These are phyloP conservation scores for Hygrophila difformis DNA, from an alignment of 257 asterid genomes.

Conservation along the genomic window DNA sequence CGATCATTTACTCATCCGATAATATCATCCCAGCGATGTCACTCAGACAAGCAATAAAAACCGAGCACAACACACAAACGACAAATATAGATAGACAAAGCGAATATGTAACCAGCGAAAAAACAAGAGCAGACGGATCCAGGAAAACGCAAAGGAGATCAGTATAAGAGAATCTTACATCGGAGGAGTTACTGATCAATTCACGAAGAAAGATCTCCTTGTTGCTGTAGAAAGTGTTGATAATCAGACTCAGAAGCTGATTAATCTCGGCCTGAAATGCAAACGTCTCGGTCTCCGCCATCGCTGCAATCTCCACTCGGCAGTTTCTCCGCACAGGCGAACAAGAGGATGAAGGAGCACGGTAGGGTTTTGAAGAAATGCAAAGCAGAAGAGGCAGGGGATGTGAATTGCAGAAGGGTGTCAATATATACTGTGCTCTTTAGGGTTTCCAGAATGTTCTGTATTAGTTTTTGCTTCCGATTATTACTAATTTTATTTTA, in stretches of 20 bases:
- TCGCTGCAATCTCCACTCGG: neutral
- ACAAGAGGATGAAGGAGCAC: too few relatives aligned
- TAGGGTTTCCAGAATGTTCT: neutral
- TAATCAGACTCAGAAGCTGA: constrained; percentile 38
- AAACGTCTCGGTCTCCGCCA: neutral
- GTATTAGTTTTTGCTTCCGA: too few relatives aligned
- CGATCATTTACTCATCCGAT: too few relatives aligned
- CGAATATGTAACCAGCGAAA: neutral
- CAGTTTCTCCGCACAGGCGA: too few relatives aligned
- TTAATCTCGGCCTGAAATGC: constrained; percentile 36
- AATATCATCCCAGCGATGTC: too few relatives aligned
- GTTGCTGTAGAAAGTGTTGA: constrained; percentile 25
- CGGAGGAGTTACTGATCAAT: constrained; percentile 30
- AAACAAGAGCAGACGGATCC: neutral
- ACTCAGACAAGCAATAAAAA: too few relatives aligned
- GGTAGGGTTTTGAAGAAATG: neutral
- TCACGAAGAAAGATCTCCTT: constrained; percentile 42
- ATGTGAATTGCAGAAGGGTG: neutral
- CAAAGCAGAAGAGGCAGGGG: neutral
- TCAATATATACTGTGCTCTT: neutral
- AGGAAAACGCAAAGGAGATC: neutral
- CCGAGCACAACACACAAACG: too few relatives aligned
- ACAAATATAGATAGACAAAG: too few relatives aligned
- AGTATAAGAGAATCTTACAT: neutral
- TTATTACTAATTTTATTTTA: too few relatives aligned